These are phyloP conservation scores for Lycium barbarum DNA, from an alignment of 257 asterid genomes.

Conservation along the genomic window DNA sequence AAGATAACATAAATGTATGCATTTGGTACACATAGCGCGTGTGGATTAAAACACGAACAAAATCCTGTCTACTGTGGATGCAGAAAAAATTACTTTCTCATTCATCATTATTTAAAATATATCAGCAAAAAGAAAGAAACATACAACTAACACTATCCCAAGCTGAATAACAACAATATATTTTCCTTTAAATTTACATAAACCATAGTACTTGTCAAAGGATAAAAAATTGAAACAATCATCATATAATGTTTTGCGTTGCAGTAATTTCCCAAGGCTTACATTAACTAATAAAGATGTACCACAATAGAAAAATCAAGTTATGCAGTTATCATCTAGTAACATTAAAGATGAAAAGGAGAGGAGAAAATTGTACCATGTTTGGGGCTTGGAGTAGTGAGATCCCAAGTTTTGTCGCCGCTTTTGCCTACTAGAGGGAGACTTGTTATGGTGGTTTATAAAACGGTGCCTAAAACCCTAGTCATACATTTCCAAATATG, in stretches of 20 bases:
- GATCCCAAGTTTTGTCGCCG: background rate
- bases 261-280: background rate
- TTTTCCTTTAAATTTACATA: background rate
- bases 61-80: background rate
- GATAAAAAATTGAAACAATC: background rate
- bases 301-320: background rate
- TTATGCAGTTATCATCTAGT: background rate
- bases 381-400: background rate
- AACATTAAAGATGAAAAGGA: background rate
- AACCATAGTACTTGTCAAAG: background rate
- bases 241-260: background rate
- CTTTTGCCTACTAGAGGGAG: background rate
- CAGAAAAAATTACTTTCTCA: background rate
- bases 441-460: background rate
- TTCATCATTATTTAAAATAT: background rate
- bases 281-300: background rate
- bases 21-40: background rate
- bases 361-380: background rate
- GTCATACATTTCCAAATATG: background rate
- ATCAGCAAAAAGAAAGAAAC: background rate
- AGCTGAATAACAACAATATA: background rate
- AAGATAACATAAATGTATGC: too few relatives aligned
- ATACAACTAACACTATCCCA: background rate
- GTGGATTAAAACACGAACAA: background rate
- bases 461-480: background rate